A percentile compares a stretch with the other conserved stretches of the same genome.
Conservation (phyloP, 2,329 filamentous ascomycete genomes). For the Fusarium sarcochroum region DNA sequence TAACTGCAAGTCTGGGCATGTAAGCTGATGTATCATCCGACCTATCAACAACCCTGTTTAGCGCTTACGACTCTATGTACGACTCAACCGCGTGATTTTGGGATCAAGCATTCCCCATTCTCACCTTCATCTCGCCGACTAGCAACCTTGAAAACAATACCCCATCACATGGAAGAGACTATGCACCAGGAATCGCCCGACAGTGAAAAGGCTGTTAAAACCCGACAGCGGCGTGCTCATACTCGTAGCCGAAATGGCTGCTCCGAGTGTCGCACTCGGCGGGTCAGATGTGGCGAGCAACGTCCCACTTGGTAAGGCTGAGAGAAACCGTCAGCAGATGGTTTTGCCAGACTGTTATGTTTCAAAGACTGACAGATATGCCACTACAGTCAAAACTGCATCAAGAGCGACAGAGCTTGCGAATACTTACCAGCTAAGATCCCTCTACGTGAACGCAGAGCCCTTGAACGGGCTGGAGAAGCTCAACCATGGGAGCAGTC, state of each 20-base stretch:
- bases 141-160: neutral
- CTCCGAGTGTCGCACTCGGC: conserved; percentile 19
- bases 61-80: conserved; percentile 4
- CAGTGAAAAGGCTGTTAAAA: neutral
- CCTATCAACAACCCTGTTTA: conserved; percentile 10
- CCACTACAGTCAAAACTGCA: conserved; percentile 13
- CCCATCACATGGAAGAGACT: neutral
- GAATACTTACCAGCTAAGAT: conserved; percentile 19
- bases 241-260: conserved; percentile 24
- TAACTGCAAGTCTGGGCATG: neutral
- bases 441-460: conserved; percentile 21
- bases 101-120: neutral
- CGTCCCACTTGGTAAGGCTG: conserved; percentile 22
- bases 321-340: neutral
- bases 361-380: neutral
- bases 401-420: neutral
- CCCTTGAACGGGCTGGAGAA: conserved; percentile 11
- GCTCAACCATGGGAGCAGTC: conserved; percentile 14
- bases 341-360: neutral
- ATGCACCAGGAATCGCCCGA: neutral
- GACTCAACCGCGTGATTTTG: neutral
- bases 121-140: neutral
- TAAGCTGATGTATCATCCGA: neutral
- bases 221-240: conserved; percentile 17
- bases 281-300: conserved; percentile 26